Evolutionary conservation across 371 early-diverging fungal genomes (phyloP), one percentile per base, ranked within the genome.

Genomic region (Circinella umbellata): DNA sequence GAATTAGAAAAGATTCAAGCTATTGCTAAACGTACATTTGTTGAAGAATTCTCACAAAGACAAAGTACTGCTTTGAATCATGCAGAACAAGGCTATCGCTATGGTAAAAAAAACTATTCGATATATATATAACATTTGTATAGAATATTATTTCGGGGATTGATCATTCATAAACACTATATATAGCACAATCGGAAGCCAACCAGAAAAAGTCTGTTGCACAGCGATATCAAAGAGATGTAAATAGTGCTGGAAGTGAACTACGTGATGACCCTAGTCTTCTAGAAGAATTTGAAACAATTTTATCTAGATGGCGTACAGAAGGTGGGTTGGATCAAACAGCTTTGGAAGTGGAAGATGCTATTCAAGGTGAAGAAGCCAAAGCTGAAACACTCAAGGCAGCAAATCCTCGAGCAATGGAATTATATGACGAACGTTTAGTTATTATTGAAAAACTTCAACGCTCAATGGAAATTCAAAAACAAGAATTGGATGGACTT

Each of bases 371-470:
- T 15, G 86, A 88, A 47, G 66, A 77, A 34, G 86, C 90, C 15
- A 83, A 86, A 51, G 80, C 80, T 3, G 83, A 81, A 0, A 76
- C 85, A 7, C 81, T 87, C 11, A 74, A 75, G 39, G 73, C 75
- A 9, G 78, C 84, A 13, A 81, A 87, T 63, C 79, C 88, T 18
- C 63, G 79, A 37, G 88, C 91, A 7, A 85, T 95, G 73, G 80
- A 85, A n/a, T 83, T 89, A 54, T 93, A 88, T 70, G 88, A 91
- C 61, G 72, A 82, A 61, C 84, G 93, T 48, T 71, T 84, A 64
- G 64, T 37, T 17, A 85, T 80, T 75, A 84, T 84, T 27, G 64
- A 72, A 7, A 27, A n/a, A 1, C 36, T 81, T 9, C 66, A 64
- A 35, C 42, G n/a, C 13, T 86, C 82, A 49, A 74, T 86, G 0